These are phyloP conservation scores for Microthyrium microscopicum DNA, from an alignment of 2,329 filamentous ascomycete genomes.

Conservation along the genomic window DNA sequence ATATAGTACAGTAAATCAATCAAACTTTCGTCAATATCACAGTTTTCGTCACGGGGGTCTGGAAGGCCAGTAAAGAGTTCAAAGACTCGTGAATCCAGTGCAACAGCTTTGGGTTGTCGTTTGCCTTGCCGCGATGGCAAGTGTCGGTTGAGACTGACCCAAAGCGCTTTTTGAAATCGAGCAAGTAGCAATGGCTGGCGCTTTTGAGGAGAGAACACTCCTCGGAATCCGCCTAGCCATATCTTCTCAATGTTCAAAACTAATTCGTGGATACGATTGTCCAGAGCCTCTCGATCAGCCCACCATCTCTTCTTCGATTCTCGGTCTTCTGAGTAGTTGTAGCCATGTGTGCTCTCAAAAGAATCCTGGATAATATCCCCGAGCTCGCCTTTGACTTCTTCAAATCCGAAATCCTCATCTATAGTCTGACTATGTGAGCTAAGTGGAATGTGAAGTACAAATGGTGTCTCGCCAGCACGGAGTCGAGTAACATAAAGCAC, in stretches of 20 bases:
- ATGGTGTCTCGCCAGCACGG: conserved; percentile 56
- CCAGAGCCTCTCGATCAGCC: conserved; percentile 66
- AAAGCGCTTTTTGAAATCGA: conserved; percentile 62
- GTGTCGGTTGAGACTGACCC: conserved; percentile 64
- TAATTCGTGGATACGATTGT: conserved; percentile 59
- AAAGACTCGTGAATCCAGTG: conserved; percentile 51
- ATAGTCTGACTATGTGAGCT: conserved; percentile 66
- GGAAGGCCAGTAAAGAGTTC: conserved; percentile 82
- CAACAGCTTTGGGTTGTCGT: conserved; percentile 31
- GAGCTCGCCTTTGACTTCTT: conserved; percentile 63
- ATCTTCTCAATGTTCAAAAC: conserved; percentile 76
- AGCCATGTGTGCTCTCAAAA: conserved; percentile 66
- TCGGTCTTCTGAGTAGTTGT: conserved; percentile 54
- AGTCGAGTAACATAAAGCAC: conserved; percentile 86
- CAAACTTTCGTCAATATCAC: conserved; percentile 74
- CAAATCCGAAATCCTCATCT: conserved; percentile 72
- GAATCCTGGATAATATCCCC: conserved; percentile 65
- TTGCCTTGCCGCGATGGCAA: conserved; percentile 64
- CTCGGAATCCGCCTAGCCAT: conserved; percentile 89
- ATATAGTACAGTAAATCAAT: conserved; percentile 91
- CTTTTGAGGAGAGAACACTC: conserved; percentile 68
- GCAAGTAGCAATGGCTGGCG: conserved; percentile 47
- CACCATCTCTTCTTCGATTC: conserved; percentile 77
- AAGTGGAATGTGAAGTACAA: conserved; percentile 74
- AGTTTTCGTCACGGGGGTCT: conserved; percentile 47